A percentile compares a stretch with the other conserved stretches of the same genome.
These are phyloP conservation scores for Suhomyces prunicola DNA, from an alignment of 805 yeast genomes.

Conservation along the genomic window DNA sequence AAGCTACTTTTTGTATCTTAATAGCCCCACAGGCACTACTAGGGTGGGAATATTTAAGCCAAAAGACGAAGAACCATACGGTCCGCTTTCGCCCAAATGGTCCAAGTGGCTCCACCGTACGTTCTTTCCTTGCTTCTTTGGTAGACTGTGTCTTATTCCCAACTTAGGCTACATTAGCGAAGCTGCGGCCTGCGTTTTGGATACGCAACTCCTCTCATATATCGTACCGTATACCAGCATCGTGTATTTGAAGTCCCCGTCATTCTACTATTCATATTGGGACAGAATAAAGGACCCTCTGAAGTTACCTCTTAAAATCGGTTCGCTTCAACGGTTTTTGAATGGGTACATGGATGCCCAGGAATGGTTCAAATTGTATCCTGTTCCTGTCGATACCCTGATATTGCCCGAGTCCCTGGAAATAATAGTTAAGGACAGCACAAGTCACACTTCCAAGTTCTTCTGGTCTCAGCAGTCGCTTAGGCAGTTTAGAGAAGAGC, in stretches of 20 bases:
- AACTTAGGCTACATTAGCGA: slow-evolving; percentile 71
- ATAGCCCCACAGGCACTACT: slow-evolving; percentile 3
- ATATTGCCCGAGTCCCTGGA: slow-evolving; percentile 19
- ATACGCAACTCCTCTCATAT: slow-evolving; percentile 52
- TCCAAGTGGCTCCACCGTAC: slow-evolving; percentile 75
- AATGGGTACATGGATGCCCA: slow-evolving; percentile 59
- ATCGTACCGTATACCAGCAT: slow-evolving; percentile 68
- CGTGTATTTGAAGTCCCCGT: slow-evolving; percentile 44
- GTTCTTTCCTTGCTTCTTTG: slow-evolving; percentile 74
- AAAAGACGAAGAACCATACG: slow-evolving; percentile 78
- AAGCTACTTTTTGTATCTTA: slow-evolving; percentile 49
- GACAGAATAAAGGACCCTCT: slow-evolving; percentile 29
- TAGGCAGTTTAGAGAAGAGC: slow-evolving; percentile 52
- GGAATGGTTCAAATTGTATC: slow-evolving; percentile 52
- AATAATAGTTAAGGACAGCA: slow-evolving; percentile 10
- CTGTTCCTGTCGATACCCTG: slow-evolving; percentile 44
- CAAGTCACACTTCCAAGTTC: slow-evolving; percentile 25
- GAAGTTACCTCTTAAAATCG: slow-evolving; percentile 48
- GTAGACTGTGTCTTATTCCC: slow-evolving; percentile 68
- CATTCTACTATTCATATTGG: slow-evolving; percentile 53
- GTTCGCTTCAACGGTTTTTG: slow-evolving; percentile 65
- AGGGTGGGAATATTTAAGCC: slow-evolving; percentile 69
- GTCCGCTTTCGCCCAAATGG: slow-evolving; percentile 76
- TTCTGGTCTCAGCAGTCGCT: slow-evolving; percentile 52
- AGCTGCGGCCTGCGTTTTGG: slow-evolving; percentile 67